A percentile compares a stretch with the other conserved stretches of the same genome.
Conservation (phyloP, 257 asterid genomes). For the Solanum pennellii region DNA sequence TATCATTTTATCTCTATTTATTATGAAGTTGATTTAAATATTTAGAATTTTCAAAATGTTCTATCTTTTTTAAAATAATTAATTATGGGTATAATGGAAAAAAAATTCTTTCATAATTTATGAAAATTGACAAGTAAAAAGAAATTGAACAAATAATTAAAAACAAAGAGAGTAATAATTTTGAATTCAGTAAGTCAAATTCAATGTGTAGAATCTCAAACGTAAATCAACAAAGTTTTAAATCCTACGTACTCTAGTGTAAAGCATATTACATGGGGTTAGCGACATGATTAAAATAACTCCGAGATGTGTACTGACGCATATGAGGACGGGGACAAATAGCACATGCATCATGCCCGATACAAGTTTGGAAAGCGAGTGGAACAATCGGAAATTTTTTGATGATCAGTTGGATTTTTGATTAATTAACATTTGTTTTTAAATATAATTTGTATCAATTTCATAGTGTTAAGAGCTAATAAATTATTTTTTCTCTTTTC, state of each 20-base stretch:
- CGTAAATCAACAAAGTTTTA: not conserved
- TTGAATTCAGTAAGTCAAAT: not conserved
- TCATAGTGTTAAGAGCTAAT: not conserved
- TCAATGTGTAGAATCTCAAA: not conserved
- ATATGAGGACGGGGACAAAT: not conserved
- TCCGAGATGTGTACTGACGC: not conserved
- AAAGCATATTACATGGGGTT: not conserved
- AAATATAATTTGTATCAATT: too few relatives aligned
- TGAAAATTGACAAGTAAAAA: too few relatives aligned
- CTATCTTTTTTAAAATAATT: too few relatives aligned
- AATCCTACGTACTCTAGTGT: not conserved
- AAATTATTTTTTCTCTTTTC: too few relatives aligned
- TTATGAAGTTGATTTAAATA: too few relatives aligned
- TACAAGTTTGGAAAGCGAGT: not conserved
- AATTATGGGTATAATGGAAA: rapidly evolving
- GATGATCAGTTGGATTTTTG: not conserved
- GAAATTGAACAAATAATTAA: not conserved
- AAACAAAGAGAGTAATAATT: not conserved
- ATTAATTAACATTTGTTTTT: too few relatives aligned
- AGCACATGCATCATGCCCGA: not conserved
- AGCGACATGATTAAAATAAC: not conserved
- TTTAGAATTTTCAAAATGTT: too few relatives aligned
- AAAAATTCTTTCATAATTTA: too few relatives aligned
- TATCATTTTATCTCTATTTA: too few relatives aligned
- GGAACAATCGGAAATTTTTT: not conserved